phyloP scores from a whole-genome alignment of 2,329 filamentous ascomycete species.

The Chaetomium globosum region DNA sequence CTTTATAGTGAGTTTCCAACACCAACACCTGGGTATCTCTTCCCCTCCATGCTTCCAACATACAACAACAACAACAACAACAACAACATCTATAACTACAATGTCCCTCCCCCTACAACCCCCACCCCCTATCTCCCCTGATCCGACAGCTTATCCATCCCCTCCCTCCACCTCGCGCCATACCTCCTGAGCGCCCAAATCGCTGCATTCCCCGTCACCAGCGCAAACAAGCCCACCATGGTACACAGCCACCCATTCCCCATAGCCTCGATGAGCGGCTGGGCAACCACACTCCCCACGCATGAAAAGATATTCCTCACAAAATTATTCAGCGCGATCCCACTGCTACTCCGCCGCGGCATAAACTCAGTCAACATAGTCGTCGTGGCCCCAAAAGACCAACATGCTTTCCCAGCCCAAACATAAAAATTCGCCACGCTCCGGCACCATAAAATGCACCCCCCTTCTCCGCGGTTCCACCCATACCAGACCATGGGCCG shows the following conservation, averaged over 20 bases:
- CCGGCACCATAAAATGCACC: constrained; percentile 63
- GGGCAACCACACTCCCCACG: constrained; percentile 68
- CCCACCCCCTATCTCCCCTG: constrained; percentile 4
- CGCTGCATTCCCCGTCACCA: constrained; percentile 59
- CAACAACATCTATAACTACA: too few relatives aligned
- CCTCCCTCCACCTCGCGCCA: constrained; percentile 63
- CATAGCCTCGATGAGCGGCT: constrained; percentile 70
- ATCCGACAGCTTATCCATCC: constrained; percentile 58
- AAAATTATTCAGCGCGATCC: constrained; percentile 81
- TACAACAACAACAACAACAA: background rate
- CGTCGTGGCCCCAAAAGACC: constrained; percentile 71
- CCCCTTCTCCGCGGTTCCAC: constrained; percentile 71
- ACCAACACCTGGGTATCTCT: background rate
- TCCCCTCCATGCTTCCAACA: background rate
- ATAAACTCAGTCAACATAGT: constrained; percentile 88
- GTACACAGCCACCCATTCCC: constrained; percentile 79
- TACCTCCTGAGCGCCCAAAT: constrained; percentile 65
- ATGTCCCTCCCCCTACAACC: background rate
- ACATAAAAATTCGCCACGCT: constrained; percentile 69
- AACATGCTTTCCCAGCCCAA: constrained; percentile 79
- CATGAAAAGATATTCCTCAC: constrained; percentile 77
- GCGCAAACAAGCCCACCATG: constrained; percentile 53
- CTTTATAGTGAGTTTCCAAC: background rate
- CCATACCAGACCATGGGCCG: constrained; percentile 72
- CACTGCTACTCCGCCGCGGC: constrained; percentile 68